Conservation (phyloP, 345 rosid species). For the Salix viminalis region DNA sequence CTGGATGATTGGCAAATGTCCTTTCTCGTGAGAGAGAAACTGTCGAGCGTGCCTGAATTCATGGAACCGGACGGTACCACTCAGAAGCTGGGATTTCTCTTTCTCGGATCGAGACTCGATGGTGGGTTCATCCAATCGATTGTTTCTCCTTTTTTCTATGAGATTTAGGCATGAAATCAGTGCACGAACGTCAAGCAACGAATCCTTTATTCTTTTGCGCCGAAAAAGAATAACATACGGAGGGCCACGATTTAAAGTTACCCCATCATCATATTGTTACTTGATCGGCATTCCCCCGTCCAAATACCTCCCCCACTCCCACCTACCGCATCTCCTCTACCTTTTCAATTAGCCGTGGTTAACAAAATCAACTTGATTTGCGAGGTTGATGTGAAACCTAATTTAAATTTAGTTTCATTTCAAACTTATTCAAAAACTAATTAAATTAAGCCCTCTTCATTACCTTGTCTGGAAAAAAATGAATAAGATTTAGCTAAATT, state of each 20-base stretch:
- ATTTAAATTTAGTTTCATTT: too few species aligned
- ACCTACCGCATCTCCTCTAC: background rate
- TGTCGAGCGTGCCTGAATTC: too few species aligned
- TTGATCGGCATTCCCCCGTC: background rate
- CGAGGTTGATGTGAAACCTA: too few species aligned
- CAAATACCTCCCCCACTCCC: background rate
- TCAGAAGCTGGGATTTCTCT: background rate
- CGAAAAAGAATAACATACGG: background rate
- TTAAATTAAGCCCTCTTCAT: too few species aligned
- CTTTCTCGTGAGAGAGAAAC: too few species aligned
- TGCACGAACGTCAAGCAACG: background rate
- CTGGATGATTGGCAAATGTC: too few species aligned
- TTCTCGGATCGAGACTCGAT: background rate
- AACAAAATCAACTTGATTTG: too few species aligned
- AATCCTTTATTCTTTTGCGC: background rate
- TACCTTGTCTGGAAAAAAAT: too few species aligned
- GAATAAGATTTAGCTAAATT: too few species aligned
- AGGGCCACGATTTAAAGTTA: background rate
- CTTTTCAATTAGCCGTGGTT: background rate
- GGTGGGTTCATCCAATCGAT: background rate
- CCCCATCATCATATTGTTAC: background rate
- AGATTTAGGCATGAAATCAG: background rate
- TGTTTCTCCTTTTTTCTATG: background rate
- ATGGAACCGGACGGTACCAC: too few species aligned
- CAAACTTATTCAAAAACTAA: too few species aligned